phyloP scores from a whole-genome alignment of 305 asterid species.

The Fraxinus xanthoxyloides region DNA sequence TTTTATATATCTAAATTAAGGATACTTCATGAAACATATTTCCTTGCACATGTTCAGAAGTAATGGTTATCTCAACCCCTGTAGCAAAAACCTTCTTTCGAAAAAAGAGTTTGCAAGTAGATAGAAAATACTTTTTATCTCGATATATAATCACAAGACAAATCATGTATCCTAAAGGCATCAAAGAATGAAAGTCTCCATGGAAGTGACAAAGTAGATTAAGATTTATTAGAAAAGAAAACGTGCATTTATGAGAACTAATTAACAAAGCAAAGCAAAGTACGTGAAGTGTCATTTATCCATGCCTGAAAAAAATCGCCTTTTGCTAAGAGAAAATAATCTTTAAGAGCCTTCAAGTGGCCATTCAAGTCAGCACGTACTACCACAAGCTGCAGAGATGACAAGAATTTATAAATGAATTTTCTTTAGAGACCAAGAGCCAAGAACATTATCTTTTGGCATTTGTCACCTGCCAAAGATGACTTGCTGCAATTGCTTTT shows the following conservation, averaged over 20 bases:
- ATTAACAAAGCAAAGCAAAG: slow-evolving; percentile 2
- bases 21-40: slow-evolving; percentile 3
- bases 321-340: slow-evolving; percentile 94
- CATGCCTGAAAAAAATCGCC: slow-evolving; percentile 98
- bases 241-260: not conserved
- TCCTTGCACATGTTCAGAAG: not conserved
- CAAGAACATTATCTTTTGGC: slow-evolving; percentile 20
- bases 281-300: slow-evolving; percentile 7
- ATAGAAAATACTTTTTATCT: slow-evolving; percentile 11
- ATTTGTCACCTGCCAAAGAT: slow-evolving; percentile 92
- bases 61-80: not conserved
- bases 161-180: not conserved
- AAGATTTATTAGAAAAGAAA: slow-evolving; percentile 10
- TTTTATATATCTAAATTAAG: not conserved
- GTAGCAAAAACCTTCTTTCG: slow-evolving; percentile 10
- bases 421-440: slow-evolving; percentile 18
- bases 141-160: not conserved
- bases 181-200: not conserved
- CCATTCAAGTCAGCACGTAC: slow-evolving; percentile 98
- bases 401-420: slow-evolving; percentile 22
- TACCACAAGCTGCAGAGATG: slow-evolving; percentile 81
- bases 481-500: slow-evolving; percentile 92
- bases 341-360: slow-evolving; percentile 96
- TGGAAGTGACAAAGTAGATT: not conserved
- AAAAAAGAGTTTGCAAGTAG: slow-evolving; percentile 13